These are phyloP conservation scores for Peronosclerospora sorghi DNA, from an alignment of 352 stramenopile species.

Conservation along the genomic window DNA sequence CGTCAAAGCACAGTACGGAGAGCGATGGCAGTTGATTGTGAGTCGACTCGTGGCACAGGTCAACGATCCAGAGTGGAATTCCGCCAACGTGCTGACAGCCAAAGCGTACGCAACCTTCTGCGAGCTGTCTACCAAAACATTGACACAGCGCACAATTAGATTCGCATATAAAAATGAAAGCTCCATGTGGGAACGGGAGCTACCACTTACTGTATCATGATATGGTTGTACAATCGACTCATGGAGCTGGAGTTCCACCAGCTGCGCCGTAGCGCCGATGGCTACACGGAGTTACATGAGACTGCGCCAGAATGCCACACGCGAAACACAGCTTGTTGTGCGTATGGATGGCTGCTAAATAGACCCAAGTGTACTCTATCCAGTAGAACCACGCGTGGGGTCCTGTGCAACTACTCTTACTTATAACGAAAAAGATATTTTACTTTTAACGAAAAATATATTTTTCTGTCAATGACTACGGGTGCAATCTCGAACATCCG, in stretches of 20 bases:
- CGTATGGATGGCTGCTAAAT: conserved; percentile 33
- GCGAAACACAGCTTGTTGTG: conserved; percentile 36
- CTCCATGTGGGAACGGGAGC: too few relatives aligned
- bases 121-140: conserved; percentile 71
- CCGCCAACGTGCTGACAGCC: too few relatives aligned
- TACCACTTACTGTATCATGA: conserved; percentile 61
- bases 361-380: conserved; percentile 55
- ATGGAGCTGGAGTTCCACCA: conserved; percentile 70
- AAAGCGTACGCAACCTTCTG: conserved; percentile 71
- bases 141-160: conserved; percentile 67
- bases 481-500: too few relatives aligned
- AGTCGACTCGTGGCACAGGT: too few relatives aligned
- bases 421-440: too few relatives aligned
- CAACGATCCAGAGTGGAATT: too few relatives aligned
- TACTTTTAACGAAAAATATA: too few relatives aligned
- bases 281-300: conserved; percentile 61
- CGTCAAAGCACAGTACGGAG: too few relatives aligned
- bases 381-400: too few relatives aligned
- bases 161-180: conserved; percentile 58
- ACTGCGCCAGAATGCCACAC: conserved; percentile 64
- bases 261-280: conserved; percentile 59
- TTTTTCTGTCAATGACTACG: too few relatives aligned
- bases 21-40: too few relatives aligned
- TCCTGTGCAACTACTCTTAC: too few relatives aligned
- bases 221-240: conserved; percentile 53